Conservation (phyloP, 176 grass and related monocot genomes). For the Bothriochloa decipiens region DNA sequence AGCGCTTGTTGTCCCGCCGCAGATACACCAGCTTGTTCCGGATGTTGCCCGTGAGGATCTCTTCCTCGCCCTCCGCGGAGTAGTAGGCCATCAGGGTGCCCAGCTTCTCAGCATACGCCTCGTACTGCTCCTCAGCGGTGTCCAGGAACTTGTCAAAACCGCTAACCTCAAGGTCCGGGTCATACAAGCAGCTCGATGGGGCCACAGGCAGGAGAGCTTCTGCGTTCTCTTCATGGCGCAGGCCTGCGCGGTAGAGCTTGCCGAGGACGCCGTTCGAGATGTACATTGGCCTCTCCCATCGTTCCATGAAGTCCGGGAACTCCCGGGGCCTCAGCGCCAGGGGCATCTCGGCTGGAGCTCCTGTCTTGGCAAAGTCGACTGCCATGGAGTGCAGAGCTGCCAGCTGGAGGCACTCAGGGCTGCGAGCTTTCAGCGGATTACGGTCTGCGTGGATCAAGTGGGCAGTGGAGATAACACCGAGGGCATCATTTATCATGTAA, state of each 20-base stretch:
- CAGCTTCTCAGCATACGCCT: conserved; percentile 69
- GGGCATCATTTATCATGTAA: conserved; percentile 86
- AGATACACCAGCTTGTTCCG: conserved; percentile 69
- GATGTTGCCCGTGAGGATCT: conserved; percentile 95
- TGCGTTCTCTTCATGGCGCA: conserved; percentile 34
- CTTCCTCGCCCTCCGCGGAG: conserved; percentile 68
- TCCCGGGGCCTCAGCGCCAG: conserved; percentile 59
- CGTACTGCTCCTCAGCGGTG: conserved; percentile 58
- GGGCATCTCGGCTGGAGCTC: conserved; percentile 84
- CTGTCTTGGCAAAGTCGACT: conserved; percentile 89
- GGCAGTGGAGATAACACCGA: conserved; percentile 76
- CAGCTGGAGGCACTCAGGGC: conserved; percentile 71
- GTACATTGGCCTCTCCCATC: conserved; percentile 70
- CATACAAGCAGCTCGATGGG: conserved; percentile 32
- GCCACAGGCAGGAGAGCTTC: background rate
- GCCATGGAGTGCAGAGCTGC: conserved; percentile 91
- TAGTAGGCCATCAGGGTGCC: conserved; percentile 78
- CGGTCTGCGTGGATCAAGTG: conserved; percentile 82
- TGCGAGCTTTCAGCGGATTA: conserved; percentile 70
- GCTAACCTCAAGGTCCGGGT: conserved; percentile 64
- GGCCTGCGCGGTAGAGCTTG: conserved; percentile 62
- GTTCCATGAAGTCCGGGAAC: conserved; percentile 92
- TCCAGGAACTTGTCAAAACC: conserved; percentile 66
- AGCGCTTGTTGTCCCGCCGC: conserved; percentile 74
- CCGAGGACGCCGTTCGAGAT: conserved; percentile 66